Conservation (phyloP, 2,329 filamentous ascomycete species). For the Aspergillus glaucus region DNA sequence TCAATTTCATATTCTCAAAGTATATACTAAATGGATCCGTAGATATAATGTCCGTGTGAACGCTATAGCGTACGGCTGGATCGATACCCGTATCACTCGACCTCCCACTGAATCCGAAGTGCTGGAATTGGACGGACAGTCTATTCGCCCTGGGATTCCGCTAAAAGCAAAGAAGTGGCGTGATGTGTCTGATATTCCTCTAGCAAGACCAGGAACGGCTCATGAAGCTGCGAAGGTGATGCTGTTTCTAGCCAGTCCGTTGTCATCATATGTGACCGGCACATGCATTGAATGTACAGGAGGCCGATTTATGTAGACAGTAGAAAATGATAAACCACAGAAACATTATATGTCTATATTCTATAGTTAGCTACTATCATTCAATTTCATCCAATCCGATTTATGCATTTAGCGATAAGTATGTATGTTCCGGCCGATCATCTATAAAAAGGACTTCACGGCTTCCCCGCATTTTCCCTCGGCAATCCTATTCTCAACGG, state of each 20-base stretch:
- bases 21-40: neutral
- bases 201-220: conserved; percentile 64
- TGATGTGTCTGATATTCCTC: conserved; percentile 57
- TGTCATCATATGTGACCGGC: conserved; percentile 14
- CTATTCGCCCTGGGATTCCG: conserved; percentile 20
- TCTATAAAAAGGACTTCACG: neutral
- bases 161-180: conserved; percentile 9
- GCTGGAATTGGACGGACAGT: conserved; percentile 59
- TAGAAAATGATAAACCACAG: neutral
- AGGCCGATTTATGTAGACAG: conserved; percentile 7
- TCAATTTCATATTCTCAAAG: neutral
- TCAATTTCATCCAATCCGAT: neutral
- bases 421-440: neutral
- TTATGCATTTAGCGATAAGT: neutral
- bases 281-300: conserved; percentile 12
- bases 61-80: conserved; percentile 70
- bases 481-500: too few relatives aligned
- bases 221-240: conserved; percentile 12
- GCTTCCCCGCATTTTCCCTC: too few relatives aligned
- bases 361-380: neutral
- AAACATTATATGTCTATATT: neutral
- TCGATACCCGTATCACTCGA: conserved; percentile 63
- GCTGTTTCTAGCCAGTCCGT: conserved; percentile 12
- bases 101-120: conserved; percentile 63
- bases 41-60: conserved; percentile 57